These are phyloP conservation scores for Rhizopogon rudus DNA, from an alignment of 768 basidiomycete species.

Conservation along the genomic window DNA sequence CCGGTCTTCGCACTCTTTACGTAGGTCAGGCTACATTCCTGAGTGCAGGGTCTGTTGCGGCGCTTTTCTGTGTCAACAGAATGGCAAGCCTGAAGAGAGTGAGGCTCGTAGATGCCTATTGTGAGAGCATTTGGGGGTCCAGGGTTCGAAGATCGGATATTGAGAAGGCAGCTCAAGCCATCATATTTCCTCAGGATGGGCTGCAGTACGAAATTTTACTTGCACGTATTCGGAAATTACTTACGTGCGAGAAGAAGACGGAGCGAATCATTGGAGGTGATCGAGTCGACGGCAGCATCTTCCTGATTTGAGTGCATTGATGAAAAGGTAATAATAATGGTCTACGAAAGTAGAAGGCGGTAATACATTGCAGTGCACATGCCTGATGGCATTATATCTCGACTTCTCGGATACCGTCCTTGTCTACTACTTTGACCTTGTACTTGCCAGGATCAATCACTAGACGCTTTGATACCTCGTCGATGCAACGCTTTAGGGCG, in stretches of 20 bases:
- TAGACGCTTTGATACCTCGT: slow-evolving; percentile 81
- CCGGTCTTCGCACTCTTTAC: slow-evolving; percentile 37
- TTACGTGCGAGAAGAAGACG: slow-evolving; percentile 46
- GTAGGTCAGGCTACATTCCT: slow-evolving; percentile 49
- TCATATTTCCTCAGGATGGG: slow-evolving; percentile 1
- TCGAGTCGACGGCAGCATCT: slow-evolving; percentile 28
- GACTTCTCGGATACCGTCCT: slow-evolving; percentile 81
- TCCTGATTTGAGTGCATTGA: slow-evolving; percentile 11
- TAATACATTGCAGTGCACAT: neutral
- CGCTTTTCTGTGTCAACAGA: slow-evolving; percentile 25
- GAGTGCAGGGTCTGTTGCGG: slow-evolving; percentile 33
- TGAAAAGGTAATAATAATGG: neutral
- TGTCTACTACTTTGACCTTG: slow-evolving; percentile 90
- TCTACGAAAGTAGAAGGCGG: neutral
- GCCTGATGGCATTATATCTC: slow-evolving; percentile 46
- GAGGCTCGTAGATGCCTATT: slow-evolving; percentile 49
- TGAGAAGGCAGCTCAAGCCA: slow-evolving; percentile 27
- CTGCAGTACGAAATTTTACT: slow-evolving; percentile 14
- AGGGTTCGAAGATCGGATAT: slow-evolving; percentile 46
- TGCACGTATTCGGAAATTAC: slow-evolving; percentile 33
- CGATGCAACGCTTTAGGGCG: slow-evolving; percentile 79
- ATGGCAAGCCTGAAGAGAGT: slow-evolving; percentile 27
- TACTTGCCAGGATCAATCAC: slow-evolving; percentile 77
- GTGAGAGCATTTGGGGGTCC: slow-evolving; percentile 54
- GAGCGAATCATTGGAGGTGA: slow-evolving; percentile 54